Base-by-base conservation (phyloP, 495 filamentous ascomycete species). In the Aspergillus ellipticus region DNA sequence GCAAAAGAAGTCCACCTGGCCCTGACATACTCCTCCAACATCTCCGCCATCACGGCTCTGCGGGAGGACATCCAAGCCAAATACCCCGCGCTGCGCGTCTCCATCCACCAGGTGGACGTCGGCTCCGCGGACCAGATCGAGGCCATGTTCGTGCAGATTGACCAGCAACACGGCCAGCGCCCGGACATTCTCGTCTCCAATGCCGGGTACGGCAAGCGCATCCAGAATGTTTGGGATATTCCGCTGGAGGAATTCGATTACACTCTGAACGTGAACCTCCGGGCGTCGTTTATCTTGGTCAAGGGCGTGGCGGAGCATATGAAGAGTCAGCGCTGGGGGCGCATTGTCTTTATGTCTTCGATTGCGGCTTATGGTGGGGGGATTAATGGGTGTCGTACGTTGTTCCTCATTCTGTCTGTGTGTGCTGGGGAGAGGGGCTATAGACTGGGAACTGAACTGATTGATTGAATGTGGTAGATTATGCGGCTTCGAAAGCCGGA, bases 321-420 rank as follows among this genome's bases (percentile, higher is more conserved):
- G 87, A 79, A 80, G 49, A 64, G 66, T 22, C 77, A 79, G 58
- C 66, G 69, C 24, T 89, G 86, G 85, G 86, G 87, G 4, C 74
- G 86, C 5, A 85, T 89, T 49, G 70, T 88, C 19, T 87, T 85
- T 60, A 81, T 88, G 60, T 85, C 82, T 8, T 86, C 82, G 33
- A 85, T 90, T 53, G 84, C 87, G 6, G 85, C 77, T 0, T 77
- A 80, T 29, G 86, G 83, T 1, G 85, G 81, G 4, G 84, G 85
- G 2, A 82, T 88, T 33, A 88, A 89, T 64, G 85, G 84, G 10
- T 84, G 82, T 41, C 85, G 74, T 79, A 67, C 49, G 74, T 60
- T 2, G n/a, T n/a, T n/a, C n/a, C n/a, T n/a, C n/a, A n/a, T n/a
- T n/a, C n/a, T n/a, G n/a, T n/a, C n/a, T n/a, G n/a, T n/a, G n/a